Percentiles rank a stretch among this genome's conserved stretches.
phyloP scores from a whole-genome alignment of 805 yeast genomes.

The Wickerhamomyces canadensis region DNA sequence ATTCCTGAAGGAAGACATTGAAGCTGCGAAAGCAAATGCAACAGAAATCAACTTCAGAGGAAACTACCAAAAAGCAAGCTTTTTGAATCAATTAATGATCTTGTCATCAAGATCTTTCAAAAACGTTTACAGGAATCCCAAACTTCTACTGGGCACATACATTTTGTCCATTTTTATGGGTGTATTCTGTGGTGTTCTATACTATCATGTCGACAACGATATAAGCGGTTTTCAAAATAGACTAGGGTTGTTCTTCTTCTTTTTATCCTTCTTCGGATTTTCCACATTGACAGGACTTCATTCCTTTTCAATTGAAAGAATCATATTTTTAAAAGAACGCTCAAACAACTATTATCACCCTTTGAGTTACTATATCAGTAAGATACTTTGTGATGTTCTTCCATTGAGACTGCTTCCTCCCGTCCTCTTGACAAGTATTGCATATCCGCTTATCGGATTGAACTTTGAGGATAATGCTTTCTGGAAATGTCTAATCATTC shows the following conservation, averaged over 20 bases:
- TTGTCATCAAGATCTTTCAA: slow-evolving; percentile 84
- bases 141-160: slow-evolving; percentile 80
- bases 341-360: slow-evolving; percentile 94
- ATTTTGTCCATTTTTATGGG: slow-evolving; percentile 73
- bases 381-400: slow-evolving; percentile 84
- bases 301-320: slow-evolving; percentile 81
- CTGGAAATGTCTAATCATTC: slow-evolving; percentile 57
- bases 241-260: slow-evolving; percentile 86
- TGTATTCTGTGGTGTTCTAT: slow-evolving; percentile 76
- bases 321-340: slow-evolving; percentile 86
- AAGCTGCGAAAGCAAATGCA: slow-evolving; percentile 17
- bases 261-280: slow-evolving; percentile 89
- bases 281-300: slow-evolving; percentile 89
- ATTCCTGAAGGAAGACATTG: slow-evolving; percentile 28
- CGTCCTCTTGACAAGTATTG: slow-evolving; percentile 64
- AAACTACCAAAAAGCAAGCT: slow-evolving; percentile 39
- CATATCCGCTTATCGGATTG: slow-evolving; percentile 88
- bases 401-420: slow-evolving; percentile 95
- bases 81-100: slow-evolving; percentile 62
- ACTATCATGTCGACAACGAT: slow-evolving; percentile 78
- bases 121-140: slow-evolving; percentile 89
- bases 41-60: slow-evolving; percentile 19
- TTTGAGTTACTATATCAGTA: slow-evolving; percentile 75
- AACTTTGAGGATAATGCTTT: slow-evolving; percentile 74
- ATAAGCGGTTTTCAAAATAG: slow-evolving; percentile 96